Conservation (phyloP, 495 filamentous ascomycete genomes). For the Xylaria scruposa region DNA sequence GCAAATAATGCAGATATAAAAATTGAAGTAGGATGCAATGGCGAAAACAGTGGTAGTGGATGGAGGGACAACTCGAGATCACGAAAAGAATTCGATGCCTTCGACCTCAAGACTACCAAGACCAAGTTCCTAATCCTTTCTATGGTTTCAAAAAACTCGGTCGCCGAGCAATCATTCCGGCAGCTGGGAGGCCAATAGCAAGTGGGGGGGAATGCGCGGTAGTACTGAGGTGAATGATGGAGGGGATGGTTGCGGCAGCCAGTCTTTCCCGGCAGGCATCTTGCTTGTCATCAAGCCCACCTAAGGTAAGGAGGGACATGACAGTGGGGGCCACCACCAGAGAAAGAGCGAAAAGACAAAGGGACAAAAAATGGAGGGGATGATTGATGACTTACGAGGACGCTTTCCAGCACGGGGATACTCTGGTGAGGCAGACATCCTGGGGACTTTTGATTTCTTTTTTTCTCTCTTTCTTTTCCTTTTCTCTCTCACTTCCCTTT, state of each 20-base stretch:
- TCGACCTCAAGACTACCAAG: neutral
- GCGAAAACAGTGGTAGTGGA: neutral
- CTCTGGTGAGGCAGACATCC: slow-evolving; percentile 30
- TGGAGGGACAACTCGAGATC: neutral
- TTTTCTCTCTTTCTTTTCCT: neutral
- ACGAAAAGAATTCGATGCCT: neutral
- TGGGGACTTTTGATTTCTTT: neutral
- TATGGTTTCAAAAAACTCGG: neutral
- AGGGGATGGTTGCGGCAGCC: neutral
- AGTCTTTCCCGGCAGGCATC: neutral
- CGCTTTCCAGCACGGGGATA: slow-evolving; percentile 40
- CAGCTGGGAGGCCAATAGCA: neutral
- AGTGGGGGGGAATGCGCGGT: neutral
- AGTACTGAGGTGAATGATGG: neutral
- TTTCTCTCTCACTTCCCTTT: neutral
- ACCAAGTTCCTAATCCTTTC: neutral
- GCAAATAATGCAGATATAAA: neutral
- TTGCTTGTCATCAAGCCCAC: neutral
- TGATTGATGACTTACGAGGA: slow-evolving; percentile 36
- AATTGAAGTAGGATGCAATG: neutral
- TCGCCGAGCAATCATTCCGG: neutral
- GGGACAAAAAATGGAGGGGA: neutral
- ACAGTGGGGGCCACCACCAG: neutral
- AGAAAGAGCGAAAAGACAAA: neutral
- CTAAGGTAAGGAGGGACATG: neutral